Conservation (phyloP, 1,284 basidiomycete species). For the Austropuccinia psidii region DNA sequence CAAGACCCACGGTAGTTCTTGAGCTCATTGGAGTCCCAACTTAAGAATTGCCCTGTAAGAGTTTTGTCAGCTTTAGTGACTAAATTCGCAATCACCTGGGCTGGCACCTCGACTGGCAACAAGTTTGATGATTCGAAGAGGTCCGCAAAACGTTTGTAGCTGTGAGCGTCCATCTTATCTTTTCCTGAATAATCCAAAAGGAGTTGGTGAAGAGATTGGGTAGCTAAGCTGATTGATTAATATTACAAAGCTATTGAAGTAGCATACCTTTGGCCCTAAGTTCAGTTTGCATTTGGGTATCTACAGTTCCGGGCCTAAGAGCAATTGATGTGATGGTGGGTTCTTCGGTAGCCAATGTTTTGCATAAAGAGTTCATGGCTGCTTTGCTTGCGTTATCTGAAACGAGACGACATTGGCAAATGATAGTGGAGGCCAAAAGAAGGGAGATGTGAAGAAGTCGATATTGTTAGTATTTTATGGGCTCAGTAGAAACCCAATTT, state of each 20-base stretch:
- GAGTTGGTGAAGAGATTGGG: neutral
- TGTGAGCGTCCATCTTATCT: neutral
- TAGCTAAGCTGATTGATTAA: neutral
- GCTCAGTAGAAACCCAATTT: too few relatives aligned
- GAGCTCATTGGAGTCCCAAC: slow-evolving; percentile 26
- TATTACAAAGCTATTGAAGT: neutral
- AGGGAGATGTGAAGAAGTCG: neutral
- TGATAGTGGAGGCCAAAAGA: neutral
- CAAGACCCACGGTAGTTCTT: neutral
- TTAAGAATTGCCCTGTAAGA: slow-evolving; percentile 23
- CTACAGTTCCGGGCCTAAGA: slow-evolving; percentile 19
- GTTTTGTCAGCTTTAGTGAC: neutral
- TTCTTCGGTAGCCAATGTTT: slow-evolving; percentile 32
- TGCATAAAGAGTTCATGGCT: slow-evolving; percentile 27
- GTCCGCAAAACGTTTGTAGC: neutral
- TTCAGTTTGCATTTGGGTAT: slow-evolving; percentile 23
- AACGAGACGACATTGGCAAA: neutral
- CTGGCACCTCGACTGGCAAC: neutral
- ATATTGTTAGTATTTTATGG: neutral
- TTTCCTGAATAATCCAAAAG: neutral
- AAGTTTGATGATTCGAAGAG: slow-evolving; percentile 8
- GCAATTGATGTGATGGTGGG: slow-evolving; percentile 10
- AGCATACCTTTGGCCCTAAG: slow-evolving; percentile 15
- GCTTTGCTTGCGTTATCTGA: slow-evolving; percentile 35
- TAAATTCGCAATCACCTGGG: slow-evolving; percentile 22